A percentile compares a stretch with the other conserved stretches of the same genome.
Evolutionary conservation across 139 green algal genomes (phyloP).

Genomic region (Chlorella sp.): DNA sequence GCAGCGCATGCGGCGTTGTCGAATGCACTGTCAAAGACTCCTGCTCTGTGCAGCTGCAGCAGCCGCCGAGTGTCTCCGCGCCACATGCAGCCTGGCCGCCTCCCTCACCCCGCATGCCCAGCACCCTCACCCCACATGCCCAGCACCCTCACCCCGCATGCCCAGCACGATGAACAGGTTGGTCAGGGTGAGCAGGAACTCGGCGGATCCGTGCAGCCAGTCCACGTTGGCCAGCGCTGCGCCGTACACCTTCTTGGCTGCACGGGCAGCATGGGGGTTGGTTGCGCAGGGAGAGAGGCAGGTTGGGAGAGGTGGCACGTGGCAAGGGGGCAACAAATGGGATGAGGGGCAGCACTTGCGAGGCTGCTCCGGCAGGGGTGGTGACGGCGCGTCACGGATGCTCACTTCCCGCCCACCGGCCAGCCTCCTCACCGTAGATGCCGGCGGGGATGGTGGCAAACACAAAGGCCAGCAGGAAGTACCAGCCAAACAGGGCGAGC

Average conservation of each 20-base stretch:
- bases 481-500: slow-evolving; percentile 89
- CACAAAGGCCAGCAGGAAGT: slow-evolving; percentile 98
- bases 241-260: slow-evolving; percentile 89
- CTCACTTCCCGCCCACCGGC: background rate
- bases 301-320: background rate
- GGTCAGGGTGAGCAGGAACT: slow-evolving; percentile 95
- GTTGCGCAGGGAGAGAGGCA: no score
- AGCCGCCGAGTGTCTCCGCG: no score
- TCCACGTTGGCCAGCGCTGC: slow-evolving; percentile 95
- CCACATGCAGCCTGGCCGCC: no score
- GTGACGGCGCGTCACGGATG: background rate
- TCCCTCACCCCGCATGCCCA: no score
- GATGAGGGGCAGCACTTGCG: background rate
- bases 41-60: no score
- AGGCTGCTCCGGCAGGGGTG: no score
- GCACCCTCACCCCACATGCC: no score
- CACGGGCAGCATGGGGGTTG: no score
- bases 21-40: no score
- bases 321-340: background rate
- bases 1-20: no score
- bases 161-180: slow-evolving; percentile 93
- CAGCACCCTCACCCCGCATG: slow-evolving; percentile 29
- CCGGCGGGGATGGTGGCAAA: slow-evolving; percentile 92
- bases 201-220: slow-evolving; percentile 94
- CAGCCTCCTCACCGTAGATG: slow-evolving; percentile 73